Conservation (phyloP, 2,329 filamentous ascomycete genomes). For the Colletotrichum siamense region DNA sequence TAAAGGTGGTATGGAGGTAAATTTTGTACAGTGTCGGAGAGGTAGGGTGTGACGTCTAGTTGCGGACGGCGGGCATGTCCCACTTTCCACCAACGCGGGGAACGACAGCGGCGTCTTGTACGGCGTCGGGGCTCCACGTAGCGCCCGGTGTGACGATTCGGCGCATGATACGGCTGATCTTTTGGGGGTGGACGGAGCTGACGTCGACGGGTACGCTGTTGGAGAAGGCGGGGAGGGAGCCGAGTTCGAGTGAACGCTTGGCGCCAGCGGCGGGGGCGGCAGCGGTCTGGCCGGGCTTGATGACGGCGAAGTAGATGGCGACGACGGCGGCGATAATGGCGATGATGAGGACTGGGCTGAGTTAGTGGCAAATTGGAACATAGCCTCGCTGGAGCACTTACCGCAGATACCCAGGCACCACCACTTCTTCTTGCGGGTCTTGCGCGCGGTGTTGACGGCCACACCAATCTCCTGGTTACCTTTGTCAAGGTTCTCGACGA, state of each 20-base stretch:
- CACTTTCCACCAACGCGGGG: conserved; percentile 7
- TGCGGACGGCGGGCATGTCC: conserved; percentile 13
- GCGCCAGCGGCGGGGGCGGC: conserved; percentile 22
- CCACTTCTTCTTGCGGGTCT: conserved; percentile 94
- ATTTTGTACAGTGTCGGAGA: conserved; percentile 15
- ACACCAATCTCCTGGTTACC: conserved; percentile 82
- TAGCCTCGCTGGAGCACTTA: conserved; percentile 38
- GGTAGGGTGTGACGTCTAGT: background rate
- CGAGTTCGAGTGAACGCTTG: conserved; percentile 33
- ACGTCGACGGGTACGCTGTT: conserved; percentile 25
- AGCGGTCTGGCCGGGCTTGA: conserved; percentile 31
- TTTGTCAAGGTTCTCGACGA: conserved; percentile 82
- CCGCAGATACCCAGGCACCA: conserved; percentile 81
- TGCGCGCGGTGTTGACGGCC: conserved; percentile 82
- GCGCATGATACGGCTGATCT: conserved; percentile 15
- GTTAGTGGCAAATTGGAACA: conserved; percentile 1
- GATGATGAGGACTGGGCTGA: conserved; percentile 54
- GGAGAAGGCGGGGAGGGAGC: conserved; percentile 27
- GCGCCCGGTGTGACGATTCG: conserved; percentile 11
- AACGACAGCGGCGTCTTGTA: background rate
- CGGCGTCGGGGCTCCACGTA: background rate
- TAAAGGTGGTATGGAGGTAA: background rate
- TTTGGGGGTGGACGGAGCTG: background rate
- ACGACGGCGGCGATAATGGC: conserved; percentile 57
- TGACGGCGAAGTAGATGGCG: conserved; percentile 52